phyloP scores from a whole-genome alignment of 306 rosid genomes.

The Prinsepia uniflora region DNA sequence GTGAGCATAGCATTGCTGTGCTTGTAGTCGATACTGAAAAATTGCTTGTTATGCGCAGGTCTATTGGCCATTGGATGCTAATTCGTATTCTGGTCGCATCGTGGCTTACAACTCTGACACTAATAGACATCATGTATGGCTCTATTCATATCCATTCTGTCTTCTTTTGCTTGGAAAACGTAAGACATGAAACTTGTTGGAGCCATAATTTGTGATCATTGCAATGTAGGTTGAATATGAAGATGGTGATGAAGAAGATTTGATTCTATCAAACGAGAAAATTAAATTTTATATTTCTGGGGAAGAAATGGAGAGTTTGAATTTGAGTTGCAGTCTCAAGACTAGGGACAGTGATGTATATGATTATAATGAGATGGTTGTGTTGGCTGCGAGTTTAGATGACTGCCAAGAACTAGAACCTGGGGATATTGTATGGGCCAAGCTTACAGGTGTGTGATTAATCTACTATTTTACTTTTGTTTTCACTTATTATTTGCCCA shows the following conservation, averaged over 20 bases:
- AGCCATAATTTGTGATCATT: constrained; percentile 7
- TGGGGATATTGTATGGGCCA: constrained; percentile 95
- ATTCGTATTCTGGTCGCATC: constrained; percentile 61
- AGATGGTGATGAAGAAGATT: constrained; percentile 73
- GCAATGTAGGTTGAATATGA: constrained; percentile 71
- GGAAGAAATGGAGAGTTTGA: constrained; percentile 72
- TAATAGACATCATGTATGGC: constrained; percentile 65
- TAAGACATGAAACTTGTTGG: not conserved
- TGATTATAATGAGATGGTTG: constrained; percentile 88
- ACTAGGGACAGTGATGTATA: constrained; percentile 53
- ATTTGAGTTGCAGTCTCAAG: constrained; percentile 52
- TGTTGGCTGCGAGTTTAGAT: constrained; percentile 88
- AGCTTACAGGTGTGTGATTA: constrained; percentile 79
- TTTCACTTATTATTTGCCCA: not conserved
- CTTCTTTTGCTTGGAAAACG: not conserved
- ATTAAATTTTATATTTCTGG: constrained; percentile 68
- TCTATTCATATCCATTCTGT: not conserved
- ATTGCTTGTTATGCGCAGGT: constrained; percentile 52
- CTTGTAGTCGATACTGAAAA: constrained; percentile 15
- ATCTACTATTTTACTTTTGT: constrained; percentile 12
- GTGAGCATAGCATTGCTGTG: constrained; percentile 24
- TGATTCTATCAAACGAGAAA: constrained; percentile 69
- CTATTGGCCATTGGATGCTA: constrained; percentile 92
- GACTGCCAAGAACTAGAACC: constrained; percentile 82
- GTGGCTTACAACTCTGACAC: constrained; percentile 53